A percentile compares a stretch with the other conserved stretches of the same genome.
Evolutionary conservation across 2,329 filamentous ascomycete species (phyloP).

Genomic region (Beauveria australis): DNA sequence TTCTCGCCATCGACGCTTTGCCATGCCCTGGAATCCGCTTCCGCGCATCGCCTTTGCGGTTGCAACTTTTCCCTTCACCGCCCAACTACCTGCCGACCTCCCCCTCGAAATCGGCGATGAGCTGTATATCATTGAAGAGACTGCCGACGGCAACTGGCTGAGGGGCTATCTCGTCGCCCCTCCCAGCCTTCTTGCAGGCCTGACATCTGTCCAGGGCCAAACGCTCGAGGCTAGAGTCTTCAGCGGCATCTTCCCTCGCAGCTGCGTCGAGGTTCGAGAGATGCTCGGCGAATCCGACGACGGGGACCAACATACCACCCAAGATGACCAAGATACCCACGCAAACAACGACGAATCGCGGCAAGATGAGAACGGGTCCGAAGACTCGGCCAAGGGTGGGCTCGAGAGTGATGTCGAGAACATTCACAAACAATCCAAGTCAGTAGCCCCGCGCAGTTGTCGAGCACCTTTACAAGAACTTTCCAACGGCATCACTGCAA

Average conservation of each 20-base stretch:
- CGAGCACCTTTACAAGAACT: conserved; percentile 28
- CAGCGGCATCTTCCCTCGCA: conserved; percentile 93
- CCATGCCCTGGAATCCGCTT: conserved; percentile 95
- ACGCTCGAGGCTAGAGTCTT: conserved; percentile 94
- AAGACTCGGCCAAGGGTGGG: conserved; percentile 48
- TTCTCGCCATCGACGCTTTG: conserved; percentile 6
- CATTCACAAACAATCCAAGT: conserved; percentile 21
- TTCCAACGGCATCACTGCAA: conserved; percentile 32
- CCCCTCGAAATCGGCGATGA: conserved; percentile 97
- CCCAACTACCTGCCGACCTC: conserved; percentile 79
- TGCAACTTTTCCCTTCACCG: conserved; percentile 87
- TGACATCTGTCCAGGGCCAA: conserved; percentile 86
- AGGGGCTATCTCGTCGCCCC: conserved; percentile 92
- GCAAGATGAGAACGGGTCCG: conserved; percentile 25
- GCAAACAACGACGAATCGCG: conserved; percentile 18
- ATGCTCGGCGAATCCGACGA: conserved; percentile 69
- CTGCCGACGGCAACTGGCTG: conserved; percentile 85
- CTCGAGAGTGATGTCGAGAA: conserved; percentile 29
- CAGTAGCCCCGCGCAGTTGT: conserved; percentile 16
- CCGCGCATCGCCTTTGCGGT: conserved; percentile 97
- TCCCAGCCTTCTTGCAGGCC: conserved; percentile 80
- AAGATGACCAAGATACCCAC: conserved; percentile 24
- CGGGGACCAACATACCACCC: conserved; percentile 33
- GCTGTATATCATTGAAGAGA: conserved; percentile 97
- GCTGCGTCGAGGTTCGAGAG: conserved; percentile 91